A percentile compares a stretch with the other conserved stretches of the same genome.
Evolutionary conservation across 2,329 filamentous ascomycete species (phyloP).

Genomic region (Phyllosticta ampelicida): DNA sequence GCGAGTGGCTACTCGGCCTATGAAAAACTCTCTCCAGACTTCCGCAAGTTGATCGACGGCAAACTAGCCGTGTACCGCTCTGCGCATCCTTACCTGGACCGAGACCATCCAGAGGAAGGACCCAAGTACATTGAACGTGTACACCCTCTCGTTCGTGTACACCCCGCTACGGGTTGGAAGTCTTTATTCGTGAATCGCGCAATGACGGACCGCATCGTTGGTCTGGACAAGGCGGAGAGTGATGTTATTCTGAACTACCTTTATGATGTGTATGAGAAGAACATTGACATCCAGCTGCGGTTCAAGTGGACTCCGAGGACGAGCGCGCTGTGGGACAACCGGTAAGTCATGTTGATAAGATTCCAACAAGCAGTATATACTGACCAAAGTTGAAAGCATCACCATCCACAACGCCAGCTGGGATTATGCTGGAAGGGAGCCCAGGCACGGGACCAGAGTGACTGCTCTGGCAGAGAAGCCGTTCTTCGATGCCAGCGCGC

Average conservation of each 20-base stretch:
- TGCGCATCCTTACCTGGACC: conserved; percentile 57
- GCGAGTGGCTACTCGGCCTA: conserved; percentile 61
- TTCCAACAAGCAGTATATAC: not conserved
- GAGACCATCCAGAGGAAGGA: conserved; percentile 48
- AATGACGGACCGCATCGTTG: conserved; percentile 59
- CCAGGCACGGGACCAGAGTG: conserved; percentile 61
- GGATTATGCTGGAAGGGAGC: conserved; percentile 58
- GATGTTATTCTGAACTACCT: conserved; percentile 57
- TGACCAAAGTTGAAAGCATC: conserved; percentile 35
- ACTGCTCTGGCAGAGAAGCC: conserved; percentile 62
- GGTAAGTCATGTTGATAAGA: conserved; percentile 28
- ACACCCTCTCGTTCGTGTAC: conserved; percentile 59
- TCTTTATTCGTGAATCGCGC: conserved; percentile 60
- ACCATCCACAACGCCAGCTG: conserved; percentile 66
- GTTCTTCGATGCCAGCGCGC: conserved; percentile 52
- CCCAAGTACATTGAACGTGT: conserved; percentile 56
- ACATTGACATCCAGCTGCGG: conserved; percentile 60
- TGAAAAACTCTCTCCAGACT: conserved; percentile 59
- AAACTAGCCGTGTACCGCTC: conserved; percentile 53
- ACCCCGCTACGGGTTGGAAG: conserved; percentile 67
- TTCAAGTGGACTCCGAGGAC: conserved; percentile 61
- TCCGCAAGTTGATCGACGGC: conserved; percentile 61
- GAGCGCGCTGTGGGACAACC: conserved; percentile 61
- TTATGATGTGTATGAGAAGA: conserved; percentile 57
- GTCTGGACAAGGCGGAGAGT: conserved; percentile 57